Conservation (phyloP, 2,329 filamentous ascomycete species). For the Decorospora gaudefroyi region DNA sequence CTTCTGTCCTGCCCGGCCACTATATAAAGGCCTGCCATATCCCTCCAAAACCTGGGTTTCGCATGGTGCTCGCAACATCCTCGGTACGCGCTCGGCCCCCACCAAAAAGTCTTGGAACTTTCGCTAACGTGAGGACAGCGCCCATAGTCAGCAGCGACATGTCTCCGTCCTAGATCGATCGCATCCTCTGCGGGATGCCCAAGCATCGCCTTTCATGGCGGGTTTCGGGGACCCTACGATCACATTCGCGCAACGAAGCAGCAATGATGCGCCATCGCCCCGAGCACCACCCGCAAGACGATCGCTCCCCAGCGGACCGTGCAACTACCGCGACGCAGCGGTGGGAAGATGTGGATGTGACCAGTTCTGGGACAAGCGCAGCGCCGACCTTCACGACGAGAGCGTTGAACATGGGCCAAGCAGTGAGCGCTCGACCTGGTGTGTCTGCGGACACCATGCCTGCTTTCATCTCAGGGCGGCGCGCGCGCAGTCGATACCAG, state of each 20-base stretch:
- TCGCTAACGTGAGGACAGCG: conserved; percentile 35
- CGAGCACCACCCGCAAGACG: conserved; percentile 31
- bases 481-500: conserved; percentile 22
- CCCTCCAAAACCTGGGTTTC: conserved; percentile 20
- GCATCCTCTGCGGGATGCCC: conserved; percentile 42
- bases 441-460: conserved; percentile 62
- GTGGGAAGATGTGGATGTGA: conserved; percentile 58
- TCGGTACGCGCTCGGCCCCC: conserved; percentile 40
- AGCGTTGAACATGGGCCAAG: conserved; percentile 31
- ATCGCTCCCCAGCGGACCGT: conserved; percentile 56
- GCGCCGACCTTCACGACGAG: conserved; percentile 39
- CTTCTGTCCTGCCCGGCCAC: conserved; percentile 14
- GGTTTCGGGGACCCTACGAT: conserved; percentile 36
- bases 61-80: conserved; percentile 25
- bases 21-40: conserved; percentile 24
- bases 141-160: conserved; percentile 30
- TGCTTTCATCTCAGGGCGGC: conserved; percentile 56
- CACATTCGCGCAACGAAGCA: conserved; percentile 22
- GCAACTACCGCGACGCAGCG: conserved; percentile 57
- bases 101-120: conserved; percentile 16
- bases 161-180: conserved; percentile 35
- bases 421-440: conserved; percentile 49
- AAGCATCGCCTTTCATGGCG: conserved; percentile 43
- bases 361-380: conserved; percentile 55
- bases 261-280: conserved; percentile 21